Percentiles rank a stretch among this genome's conserved stretches.
Conservation (phyloP, 805 yeast species). For the Candida incommunis region DNA sequence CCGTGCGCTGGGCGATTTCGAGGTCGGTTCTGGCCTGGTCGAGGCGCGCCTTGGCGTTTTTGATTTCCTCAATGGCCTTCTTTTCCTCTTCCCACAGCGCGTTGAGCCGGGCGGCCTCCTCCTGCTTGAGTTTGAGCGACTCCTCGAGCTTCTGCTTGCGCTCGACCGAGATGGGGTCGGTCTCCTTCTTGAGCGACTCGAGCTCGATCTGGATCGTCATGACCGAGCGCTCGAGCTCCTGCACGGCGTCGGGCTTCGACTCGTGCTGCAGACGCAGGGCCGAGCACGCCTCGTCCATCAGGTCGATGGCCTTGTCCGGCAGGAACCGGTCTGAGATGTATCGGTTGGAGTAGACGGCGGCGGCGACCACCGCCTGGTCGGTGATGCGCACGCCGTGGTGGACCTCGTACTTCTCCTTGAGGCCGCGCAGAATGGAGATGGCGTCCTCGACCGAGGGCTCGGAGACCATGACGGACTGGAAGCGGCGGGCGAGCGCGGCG, state of each 20-base stretch:
- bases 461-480: conserved; percentile 71
- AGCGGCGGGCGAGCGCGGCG: conserved; percentile 95
- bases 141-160: conserved; percentile 61
- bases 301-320: conserved; percentile 94
- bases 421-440: conserved; percentile 80
- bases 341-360: conserved; percentile 79
- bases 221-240: conserved; percentile 71
- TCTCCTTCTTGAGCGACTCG: conserved; percentile 86
- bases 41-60: conserved; percentile 64
- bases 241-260: conserved; percentile 90
- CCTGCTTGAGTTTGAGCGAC: conserved; percentile 46
- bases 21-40: conserved; percentile 76
- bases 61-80: conserved; percentile 58
- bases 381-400: conserved; percentile 95
- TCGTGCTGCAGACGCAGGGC: conserved; percentile 90
- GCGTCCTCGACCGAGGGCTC: conserved; percentile 90
- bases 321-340: conserved; percentile 82
- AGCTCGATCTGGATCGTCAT: conserved; percentile 93
- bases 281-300: conserved; percentile 95
- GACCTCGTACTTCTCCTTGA: conserved; percentile 88
- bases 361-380: conserved; percentile 86
- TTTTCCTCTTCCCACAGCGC: conserved; percentile 80
- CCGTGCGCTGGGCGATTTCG: conserved; percentile 70
- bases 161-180: conserved; percentile 70
- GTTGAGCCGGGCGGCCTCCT: conserved; percentile 58